Conservation (phyloP, 1,284 basidiomycete species). For the Leccinum huronense region DNA sequence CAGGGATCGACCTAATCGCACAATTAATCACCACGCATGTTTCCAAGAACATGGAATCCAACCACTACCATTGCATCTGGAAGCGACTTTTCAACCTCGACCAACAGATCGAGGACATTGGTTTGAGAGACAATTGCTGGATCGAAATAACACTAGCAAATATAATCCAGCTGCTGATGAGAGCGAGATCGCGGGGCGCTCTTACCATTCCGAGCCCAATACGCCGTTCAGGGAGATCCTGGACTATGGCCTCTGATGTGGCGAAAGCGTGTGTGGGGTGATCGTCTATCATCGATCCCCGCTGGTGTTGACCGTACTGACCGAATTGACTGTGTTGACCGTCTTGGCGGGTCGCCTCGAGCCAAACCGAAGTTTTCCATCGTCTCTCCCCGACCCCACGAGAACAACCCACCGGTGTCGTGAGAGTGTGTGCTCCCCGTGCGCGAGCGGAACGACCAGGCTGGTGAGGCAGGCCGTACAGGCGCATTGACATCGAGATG, state of each 20-base stretch:
- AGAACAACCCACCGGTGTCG: constrained; percentile 62
- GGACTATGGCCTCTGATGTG: neutral
- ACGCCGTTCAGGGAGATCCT: too few relatives aligned
- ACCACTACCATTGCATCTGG: constrained; percentile 40
- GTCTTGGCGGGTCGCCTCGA: constrained; percentile 63
- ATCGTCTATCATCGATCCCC: constrained; percentile 27
- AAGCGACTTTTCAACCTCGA: constrained; percentile 39
- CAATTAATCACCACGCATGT: neutral
- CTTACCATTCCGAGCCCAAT: constrained; percentile 38
- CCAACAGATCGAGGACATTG: constrained; percentile 42
- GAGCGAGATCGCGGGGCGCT: neutral
- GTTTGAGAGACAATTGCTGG: constrained; percentile 41
- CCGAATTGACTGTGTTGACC: constrained; percentile 32
- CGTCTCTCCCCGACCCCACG: constrained; percentile 53
- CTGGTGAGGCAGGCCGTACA: constrained; percentile 66
- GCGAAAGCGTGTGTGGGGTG: constrained; percentile 1
- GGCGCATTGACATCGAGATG: constrained; percentile 50
- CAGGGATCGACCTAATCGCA: constrained; percentile 55
- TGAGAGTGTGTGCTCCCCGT: constrained; percentile 67
- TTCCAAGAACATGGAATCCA: neutral
- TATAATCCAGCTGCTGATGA: neutral
- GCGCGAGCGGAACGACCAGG: constrained; percentile 78
- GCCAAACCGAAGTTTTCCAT: constrained; percentile 65
- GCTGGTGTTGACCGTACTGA: constrained; percentile 17
- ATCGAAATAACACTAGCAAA: constrained; percentile 50